Percentiles rank a stretch among this genome's conserved stretches.
phyloP scores from a whole-genome alignment of 192 early-diverging fungal species.

The Podila epicladia region DNA sequence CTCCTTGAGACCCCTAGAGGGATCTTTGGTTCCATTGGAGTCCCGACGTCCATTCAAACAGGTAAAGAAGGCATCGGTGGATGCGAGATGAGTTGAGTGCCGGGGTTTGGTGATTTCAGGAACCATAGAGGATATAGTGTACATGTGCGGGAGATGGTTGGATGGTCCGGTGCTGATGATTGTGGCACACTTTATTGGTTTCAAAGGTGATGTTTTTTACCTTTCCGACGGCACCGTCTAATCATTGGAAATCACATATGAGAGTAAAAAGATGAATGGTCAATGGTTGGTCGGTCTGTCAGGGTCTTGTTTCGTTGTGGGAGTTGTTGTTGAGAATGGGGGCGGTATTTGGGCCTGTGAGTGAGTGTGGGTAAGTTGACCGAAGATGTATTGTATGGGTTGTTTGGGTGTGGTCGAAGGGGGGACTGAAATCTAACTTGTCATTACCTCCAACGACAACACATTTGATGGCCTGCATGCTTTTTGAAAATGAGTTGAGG shows the following conservation, averaged over 20 bases:
- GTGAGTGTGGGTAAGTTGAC: too few relatives aligned
- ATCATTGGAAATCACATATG: neutral
- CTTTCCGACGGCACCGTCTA: conserved; percentile 21
- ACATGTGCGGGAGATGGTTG: neutral
- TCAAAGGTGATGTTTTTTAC: neutral
- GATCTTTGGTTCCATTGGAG: too few relatives aligned
- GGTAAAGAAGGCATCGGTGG: too few relatives aligned
- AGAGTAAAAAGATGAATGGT: neutral
- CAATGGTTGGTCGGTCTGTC: neutral
- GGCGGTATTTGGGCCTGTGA: too few relatives aligned
- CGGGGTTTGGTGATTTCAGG: neutral
- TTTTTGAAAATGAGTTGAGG: neutral
- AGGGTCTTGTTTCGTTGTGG: too few relatives aligned
- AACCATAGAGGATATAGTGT: neutral
- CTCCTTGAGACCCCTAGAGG: too few relatives aligned
- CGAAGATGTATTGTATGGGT: too few relatives aligned
- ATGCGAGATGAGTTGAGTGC: too few relatives aligned
- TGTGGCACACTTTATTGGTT: neutral
- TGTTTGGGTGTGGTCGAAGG: neutral
- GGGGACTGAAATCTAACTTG: too few relatives aligned
- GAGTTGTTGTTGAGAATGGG: neutral
- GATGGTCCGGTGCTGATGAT: neutral
- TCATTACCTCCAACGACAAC: conserved; percentile 37
- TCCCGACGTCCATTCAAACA: too few relatives aligned
- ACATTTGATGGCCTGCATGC: conserved; percentile 45